phyloP scores from a whole-genome alignment of 345 rosid species.

The Sonneratia caseolaris region DNA sequence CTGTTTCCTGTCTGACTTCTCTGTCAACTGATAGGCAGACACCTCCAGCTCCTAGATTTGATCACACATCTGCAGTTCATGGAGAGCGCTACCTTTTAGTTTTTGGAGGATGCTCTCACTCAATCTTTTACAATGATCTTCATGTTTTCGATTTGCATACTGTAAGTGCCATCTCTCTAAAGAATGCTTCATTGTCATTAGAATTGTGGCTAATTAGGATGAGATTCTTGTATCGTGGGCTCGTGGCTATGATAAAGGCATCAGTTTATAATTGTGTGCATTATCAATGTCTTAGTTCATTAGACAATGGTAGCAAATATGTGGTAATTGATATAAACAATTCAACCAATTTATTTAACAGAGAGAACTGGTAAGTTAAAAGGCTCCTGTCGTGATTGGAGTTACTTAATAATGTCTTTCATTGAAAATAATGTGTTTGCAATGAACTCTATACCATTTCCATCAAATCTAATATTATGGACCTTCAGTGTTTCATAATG shows the following conservation, averaged over 20 bases:
- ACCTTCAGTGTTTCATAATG: not conserved
- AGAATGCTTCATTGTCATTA: not conserved
- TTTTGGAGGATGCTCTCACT: slow-evolving; percentile 97
- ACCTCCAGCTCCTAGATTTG: slow-evolving; percentile 94
- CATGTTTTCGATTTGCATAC: slow-evolving; percentile 83
- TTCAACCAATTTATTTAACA: not conserved
- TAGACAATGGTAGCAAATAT: not conserved
- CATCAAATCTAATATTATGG: not conserved
- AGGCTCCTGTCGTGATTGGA: not conserved
- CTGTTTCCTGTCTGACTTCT: slow-evolving; percentile 17
- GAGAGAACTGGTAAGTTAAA: not conserved
- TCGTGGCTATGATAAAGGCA: not conserved
- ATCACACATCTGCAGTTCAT: slow-evolving; percentile 80
- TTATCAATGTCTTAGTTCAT: not conserved
- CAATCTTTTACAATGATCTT: slow-evolving; percentile 84
- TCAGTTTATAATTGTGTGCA: not conserved
- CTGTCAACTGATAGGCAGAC: slow-evolving; percentile 65
- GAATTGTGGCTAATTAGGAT: not conserved
- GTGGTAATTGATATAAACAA: not conserved
- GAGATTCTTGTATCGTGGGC: not conserved
- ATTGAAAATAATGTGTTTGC: not conserved
- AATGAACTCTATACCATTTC: not conserved
- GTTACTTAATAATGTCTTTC: not conserved
- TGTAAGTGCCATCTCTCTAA: slow-evolving; percentile 32
- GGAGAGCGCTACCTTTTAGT: slow-evolving; percentile 68